Evolutionary conservation across 257 asterid genomes (phyloP), one percentile per base, ranked within the genome.

Genomic region (Osmanthus fragrans): DNA sequence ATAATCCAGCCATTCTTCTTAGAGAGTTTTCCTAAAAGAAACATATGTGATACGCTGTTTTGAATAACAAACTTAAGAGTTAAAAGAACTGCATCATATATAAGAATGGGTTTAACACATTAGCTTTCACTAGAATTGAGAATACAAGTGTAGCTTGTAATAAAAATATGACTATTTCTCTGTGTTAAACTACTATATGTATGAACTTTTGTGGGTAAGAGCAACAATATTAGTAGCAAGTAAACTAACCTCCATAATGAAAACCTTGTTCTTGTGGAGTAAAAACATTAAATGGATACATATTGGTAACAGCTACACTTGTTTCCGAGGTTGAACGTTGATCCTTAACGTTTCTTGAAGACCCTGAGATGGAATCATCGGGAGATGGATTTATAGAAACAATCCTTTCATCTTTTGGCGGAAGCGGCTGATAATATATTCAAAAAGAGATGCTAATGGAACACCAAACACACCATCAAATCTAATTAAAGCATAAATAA

Each of bases 321-420:
- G 91, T 79, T 81, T 85, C 97, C 67, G 88, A 76, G 80, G 87
- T 74, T 82, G 81, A 93, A 76, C 87, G 85, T 78, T 79, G 91
- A 78, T 88, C 95, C 87, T 90, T 88, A 77, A 84, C 74, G 74
- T 82, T 93, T 77, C 88, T 85, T 68, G 95, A 80, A 84, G 91
- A 89, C 49, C 49, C 93, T 70, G 93, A 73, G 79, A 90, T 82
- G 82, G 89, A 90, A 79, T 86, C 89, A 90, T 86, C 89, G 39
- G 92, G 86, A 75, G 94, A 76, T 75, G 92, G 91, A 84, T 89
- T 92, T 77, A 90, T 86, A 74, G 97, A 82, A 83, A 82, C 87
- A 77, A 87, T 79, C 88, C 96, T 89, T 85, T 92, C 97, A 85
- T 91, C 98, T 87, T 93, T 93, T 76, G 97, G 95, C 34, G 90